Percentiles rank a stretch among this genome's conserved stretches.
phyloP scores from a whole-genome alignment of 1,284 basidiomycete genomes.

The Papiliotrema fonsecae region DNA sequence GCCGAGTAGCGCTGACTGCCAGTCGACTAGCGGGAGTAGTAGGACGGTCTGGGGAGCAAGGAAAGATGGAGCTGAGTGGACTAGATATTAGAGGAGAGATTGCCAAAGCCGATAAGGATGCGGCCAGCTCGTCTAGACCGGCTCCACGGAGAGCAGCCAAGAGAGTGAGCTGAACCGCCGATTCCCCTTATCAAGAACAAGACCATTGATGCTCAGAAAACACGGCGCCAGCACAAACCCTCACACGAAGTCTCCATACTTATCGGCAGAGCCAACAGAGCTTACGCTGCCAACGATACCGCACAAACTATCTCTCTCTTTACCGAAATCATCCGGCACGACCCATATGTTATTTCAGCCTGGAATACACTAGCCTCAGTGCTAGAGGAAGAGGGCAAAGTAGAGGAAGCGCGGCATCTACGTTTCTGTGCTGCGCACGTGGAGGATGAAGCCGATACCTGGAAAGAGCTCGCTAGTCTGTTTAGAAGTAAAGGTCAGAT shows the following conservation, averaged over 20 bases:
- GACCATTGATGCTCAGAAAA: not conserved
- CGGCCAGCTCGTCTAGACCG: slow-evolving; percentile 1
- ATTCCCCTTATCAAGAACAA: not conserved
- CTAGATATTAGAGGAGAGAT: slow-evolving; percentile 24
- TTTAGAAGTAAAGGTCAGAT: slow-evolving; percentile 51
- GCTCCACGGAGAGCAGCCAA: not conserved
- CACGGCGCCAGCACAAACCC: slow-evolving; percentile 56
- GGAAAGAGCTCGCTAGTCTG: slow-evolving; percentile 72
- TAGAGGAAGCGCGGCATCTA: slow-evolving; percentile 70
- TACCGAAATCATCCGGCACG: slow-evolving; percentile 88
- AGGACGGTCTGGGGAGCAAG: slow-evolving; percentile 9
- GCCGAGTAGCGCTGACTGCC: not conserved
- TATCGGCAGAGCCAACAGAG: slow-evolving; percentile 81
- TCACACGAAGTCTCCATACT: slow-evolving; percentile 76
- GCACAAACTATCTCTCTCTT: slow-evolving; percentile 70
- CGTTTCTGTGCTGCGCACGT: slow-evolving; percentile 88
- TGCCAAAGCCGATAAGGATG: slow-evolving; percentile 25
- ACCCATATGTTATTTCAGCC: slow-evolving; percentile 74
- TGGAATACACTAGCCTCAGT: slow-evolving; percentile 84
- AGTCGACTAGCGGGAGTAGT: slow-evolving; percentile 37
- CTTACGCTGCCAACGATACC: slow-evolving; percentile 64
- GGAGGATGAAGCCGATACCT: slow-evolving; percentile 74
- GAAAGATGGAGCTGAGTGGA: slow-evolving; percentile 9
- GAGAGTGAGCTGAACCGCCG: not conserved
- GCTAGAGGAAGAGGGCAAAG: slow-evolving; percentile 64